phyloP scores from a whole-genome alignment of 2,329 filamentous ascomycete species.

The Rhynchosporium agropyri region DNA sequence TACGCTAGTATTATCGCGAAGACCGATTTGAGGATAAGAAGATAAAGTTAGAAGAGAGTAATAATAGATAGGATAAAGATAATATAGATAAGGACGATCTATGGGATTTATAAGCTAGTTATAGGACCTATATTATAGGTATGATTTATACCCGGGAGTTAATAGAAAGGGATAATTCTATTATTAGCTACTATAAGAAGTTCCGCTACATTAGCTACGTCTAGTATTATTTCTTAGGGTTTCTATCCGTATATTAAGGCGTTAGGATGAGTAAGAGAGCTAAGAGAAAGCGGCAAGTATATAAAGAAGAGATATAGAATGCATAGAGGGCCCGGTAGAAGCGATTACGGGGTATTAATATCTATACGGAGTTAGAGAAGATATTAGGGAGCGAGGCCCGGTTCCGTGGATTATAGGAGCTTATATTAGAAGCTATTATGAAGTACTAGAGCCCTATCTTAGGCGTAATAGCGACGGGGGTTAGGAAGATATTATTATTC shows the following conservation, averaged over 20 bases:
- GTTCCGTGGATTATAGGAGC: conserved; percentile 23
- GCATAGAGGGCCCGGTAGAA: conserved; percentile 19
- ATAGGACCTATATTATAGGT: too few relatives aligned
- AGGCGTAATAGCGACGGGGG: conserved; percentile 18
- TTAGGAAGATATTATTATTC: conserved; percentile 18
- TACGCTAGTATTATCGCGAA: too few relatives aligned
- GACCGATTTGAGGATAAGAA: too few relatives aligned
- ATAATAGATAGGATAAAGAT: too few relatives aligned
- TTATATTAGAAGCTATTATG: too few relatives aligned
- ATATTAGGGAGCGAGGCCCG: conserved; percentile 17
- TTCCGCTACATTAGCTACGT: conserved; percentile 9
- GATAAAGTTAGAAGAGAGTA: too few relatives aligned
- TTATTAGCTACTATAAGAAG: conserved; percentile 20
- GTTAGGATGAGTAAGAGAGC: conserved; percentile 18
- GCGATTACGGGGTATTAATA: conserved; percentile 19
- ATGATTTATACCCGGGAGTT: too few relatives aligned
- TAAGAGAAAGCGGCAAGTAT: conserved; percentile 21
- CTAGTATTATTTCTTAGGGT: conserved; percentile 23
- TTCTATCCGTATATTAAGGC: conserved; percentile 18
- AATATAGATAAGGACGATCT: too few relatives aligned
- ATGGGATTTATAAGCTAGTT: too few relatives aligned
- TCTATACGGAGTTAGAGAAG: conserved; percentile 18
- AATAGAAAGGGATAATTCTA: too few relatives aligned
- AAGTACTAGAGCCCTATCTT: conserved; percentile 21
- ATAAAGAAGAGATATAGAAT: conserved; percentile 21